These are phyloP conservation scores for Senna tora DNA, from an alignment of 306 rosid genomes.

Conservation along the genomic window DNA sequence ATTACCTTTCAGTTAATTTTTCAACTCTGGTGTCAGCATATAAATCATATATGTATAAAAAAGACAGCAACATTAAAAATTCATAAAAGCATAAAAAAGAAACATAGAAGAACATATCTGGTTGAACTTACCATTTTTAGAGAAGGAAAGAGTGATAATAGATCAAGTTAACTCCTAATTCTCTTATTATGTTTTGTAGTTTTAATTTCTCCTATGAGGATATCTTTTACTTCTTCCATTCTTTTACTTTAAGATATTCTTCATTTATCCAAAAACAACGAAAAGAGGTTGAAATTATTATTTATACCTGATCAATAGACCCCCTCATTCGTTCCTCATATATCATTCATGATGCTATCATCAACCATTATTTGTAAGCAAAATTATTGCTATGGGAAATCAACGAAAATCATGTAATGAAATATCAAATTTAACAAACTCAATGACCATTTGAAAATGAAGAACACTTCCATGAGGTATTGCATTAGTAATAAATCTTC, in stretches of 20 bases:
- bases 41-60: too few species aligned
- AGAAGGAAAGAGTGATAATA: too few species aligned
- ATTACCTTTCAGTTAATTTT: too few species aligned
- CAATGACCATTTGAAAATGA: constrained; percentile 24
- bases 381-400: constrained; percentile 14
- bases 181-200: too few species aligned
- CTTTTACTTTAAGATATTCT: not conserved
- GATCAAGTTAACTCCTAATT: too few species aligned
- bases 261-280: not conserved
- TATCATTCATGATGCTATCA: constrained; percentile 95
- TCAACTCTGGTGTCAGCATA: too few species aligned
- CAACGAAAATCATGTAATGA: not conserved
- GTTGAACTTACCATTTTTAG: too few species aligned
- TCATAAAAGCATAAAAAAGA: too few species aligned
- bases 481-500: not conserved
- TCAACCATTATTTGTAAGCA: constrained; percentile 84
- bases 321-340: constrained; percentile 98
- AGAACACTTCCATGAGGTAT: constrained; percentile 1
- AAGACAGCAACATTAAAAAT: too few species aligned
- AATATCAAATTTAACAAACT: too few species aligned
- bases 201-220: too few species aligned
- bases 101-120: too few species aligned
- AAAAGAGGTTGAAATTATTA: not conserved
- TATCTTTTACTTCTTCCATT: not conserved
- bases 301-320: constrained; percentile 92